Conservation (phyloP, 805 yeast genomes). For the Wickerhamiella kurtzmanii region DNA sequence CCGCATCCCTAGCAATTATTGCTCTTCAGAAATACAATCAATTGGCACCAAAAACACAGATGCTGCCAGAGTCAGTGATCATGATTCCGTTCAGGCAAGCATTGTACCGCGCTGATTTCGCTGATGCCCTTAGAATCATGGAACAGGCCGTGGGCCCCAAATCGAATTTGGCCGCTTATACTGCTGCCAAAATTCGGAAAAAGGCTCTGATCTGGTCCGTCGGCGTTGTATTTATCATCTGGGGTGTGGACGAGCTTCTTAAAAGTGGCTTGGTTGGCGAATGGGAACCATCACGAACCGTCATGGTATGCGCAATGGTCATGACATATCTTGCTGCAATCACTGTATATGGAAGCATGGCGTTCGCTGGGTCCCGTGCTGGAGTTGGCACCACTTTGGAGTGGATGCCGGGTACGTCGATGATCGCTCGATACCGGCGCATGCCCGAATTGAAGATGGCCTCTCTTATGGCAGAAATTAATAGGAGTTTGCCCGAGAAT, state of each 20-base stretch:
- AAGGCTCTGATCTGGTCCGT: constrained; percentile 26
- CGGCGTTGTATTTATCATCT: constrained; percentile 28
- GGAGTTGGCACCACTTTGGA: constrained; percentile 43
- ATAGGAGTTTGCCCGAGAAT: constrained; percentile 33
- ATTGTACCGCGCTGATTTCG: constrained; percentile 45
- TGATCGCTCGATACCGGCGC: constrained; percentile 49
- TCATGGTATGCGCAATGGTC: constrained; percentile 34
- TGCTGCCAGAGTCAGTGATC: constrained; percentile 24
- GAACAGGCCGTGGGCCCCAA: constrained; percentile 48
- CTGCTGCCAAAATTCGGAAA: constrained; percentile 24
- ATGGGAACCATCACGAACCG: constrained; percentile 24
- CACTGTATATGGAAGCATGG: constrained; percentile 35
- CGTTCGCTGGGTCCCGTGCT: constrained; percentile 36
- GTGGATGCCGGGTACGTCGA: constrained; percentile 54
- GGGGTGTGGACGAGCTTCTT: constrained; percentile 36
- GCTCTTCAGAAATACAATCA: constrained; percentile 17
- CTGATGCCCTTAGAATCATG: constrained; percentile 42
- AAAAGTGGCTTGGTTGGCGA: constrained; percentile 29
- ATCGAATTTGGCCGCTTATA: constrained; percentile 32
- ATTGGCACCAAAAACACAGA: constrained; percentile 5
- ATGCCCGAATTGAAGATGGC: constrained; percentile 59
- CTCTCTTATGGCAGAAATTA: constrained; percentile 50
- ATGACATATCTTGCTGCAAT: constrained; percentile 37
- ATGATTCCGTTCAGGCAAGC: constrained; percentile 52
- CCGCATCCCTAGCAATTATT: constrained; percentile 12